phyloP scores from a whole-genome alignment of 2,329 filamentous ascomycete genomes.

The Colletotrichum costaricense region DNA sequence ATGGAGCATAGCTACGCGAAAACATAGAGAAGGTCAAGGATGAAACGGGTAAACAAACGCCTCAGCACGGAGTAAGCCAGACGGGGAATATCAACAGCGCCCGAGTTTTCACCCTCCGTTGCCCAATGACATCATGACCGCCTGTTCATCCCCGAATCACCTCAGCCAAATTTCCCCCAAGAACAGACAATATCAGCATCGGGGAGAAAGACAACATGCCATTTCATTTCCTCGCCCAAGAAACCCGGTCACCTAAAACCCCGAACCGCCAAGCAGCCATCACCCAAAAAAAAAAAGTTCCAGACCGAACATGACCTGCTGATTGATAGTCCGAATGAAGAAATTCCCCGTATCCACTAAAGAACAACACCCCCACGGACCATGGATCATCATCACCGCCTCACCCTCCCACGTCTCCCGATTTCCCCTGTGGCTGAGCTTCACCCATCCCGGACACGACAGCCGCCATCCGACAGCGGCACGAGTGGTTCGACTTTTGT shows the following conservation, averaged over 20 bases:
- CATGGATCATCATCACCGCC: conserved; percentile 3
- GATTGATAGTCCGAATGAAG: neutral
- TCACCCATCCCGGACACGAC: conserved; percentile 41
- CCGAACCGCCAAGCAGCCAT: neutral
- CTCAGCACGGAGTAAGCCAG: neutral
- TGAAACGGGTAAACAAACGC: neutral
- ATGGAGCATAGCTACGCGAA: neutral
- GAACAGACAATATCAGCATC: conserved; percentile 3
- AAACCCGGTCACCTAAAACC: neutral
- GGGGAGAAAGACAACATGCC: neutral
- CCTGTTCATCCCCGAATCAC: conserved; percentile 16
- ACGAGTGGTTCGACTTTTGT: conserved; percentile 20
- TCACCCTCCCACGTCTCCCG: neutral
- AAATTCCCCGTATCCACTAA: neutral
- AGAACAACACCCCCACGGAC: neutral
- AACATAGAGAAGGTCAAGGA: neutral
- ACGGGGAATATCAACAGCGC: neutral
- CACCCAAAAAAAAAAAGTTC: neutral
- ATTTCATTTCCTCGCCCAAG: neutral
- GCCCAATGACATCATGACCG: conserved; percentile 27
- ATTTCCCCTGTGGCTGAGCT: conserved; percentile 16
- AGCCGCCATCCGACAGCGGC: conserved; percentile 17
- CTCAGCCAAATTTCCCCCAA: conserved; percentile 6
- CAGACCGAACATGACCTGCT: neutral
- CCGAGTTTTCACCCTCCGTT: conserved; percentile 9